phyloP scores from a whole-genome alignment of 176 grass and related monocot species.

The Tillandsia fasciculata region DNA sequence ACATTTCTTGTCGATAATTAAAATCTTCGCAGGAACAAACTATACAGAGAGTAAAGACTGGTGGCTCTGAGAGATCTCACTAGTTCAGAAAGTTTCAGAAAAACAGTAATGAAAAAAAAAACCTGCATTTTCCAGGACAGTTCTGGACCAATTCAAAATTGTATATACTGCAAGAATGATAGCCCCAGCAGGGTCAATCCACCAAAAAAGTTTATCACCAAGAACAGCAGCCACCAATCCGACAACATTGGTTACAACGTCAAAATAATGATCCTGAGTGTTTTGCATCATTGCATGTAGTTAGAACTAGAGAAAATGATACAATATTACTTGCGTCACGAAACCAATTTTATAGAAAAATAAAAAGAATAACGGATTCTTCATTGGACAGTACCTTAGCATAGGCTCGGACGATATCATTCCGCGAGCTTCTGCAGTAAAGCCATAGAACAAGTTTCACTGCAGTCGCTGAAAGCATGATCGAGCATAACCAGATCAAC shows the following conservation, averaged over 20 bases:
- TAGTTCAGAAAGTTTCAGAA: background rate
- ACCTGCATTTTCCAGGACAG: slow-evolving; percentile 78
- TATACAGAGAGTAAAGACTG: background rate
- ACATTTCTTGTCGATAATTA: too few species aligned
- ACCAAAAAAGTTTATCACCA: slow-evolving; percentile 60
- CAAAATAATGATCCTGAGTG: slow-evolving; percentile 82
- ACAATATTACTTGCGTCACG: background rate
- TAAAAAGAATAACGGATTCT: background rate
- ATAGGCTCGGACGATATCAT: slow-evolving; percentile 64
- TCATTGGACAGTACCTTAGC: slow-evolving; percentile 42
- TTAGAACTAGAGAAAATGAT: slow-evolving; percentile 4
- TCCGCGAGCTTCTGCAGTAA: slow-evolving; percentile 64
- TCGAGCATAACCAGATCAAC: slow-evolving; percentile 64
- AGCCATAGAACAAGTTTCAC: slow-evolving; percentile 74
- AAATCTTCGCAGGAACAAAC: too few species aligned
- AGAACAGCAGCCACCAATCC: slow-evolving; percentile 82
- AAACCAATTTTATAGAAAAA: background rate
- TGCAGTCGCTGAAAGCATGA: slow-evolving; percentile 77
- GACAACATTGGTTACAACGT: slow-evolving; percentile 81
- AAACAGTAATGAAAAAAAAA: background rate
- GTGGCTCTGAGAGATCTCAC: background rate
- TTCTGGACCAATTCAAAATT: slow-evolving; percentile 72
- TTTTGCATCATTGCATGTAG: background rate
- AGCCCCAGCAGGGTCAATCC: slow-evolving; percentile 79
- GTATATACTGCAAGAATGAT: slow-evolving; percentile 83